Evolutionary conservation across 2,329 filamentous ascomycete genomes (phyloP), one percentile per base, ranked within the genome.

Genomic region (Aspergillus puulaauensis): DNA sequence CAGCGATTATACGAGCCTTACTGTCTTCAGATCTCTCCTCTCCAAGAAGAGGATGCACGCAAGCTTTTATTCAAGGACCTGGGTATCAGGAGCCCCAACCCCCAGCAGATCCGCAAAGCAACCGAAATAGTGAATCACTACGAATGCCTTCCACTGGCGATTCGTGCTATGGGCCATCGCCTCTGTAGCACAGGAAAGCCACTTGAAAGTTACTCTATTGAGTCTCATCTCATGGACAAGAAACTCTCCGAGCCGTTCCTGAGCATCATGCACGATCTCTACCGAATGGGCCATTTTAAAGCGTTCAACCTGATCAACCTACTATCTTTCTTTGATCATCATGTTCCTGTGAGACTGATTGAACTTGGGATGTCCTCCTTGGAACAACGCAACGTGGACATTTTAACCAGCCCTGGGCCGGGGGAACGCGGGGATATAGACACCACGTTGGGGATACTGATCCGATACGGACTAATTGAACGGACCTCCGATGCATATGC

Each of bases 331-430:
- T 85, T 88, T 54, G 83, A 84, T 43, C 84, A 86, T 56, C 80
- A 86, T 56, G 78, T 89, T 4, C 87, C 87, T 0, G 84, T 89
- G 19, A 86, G 86, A 55, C 83, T 90, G 78, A 74, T 90, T 12
- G 75, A 75, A 27, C 75, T 88, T 14, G 86, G 86, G 70, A 66
- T 64, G 39, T 65, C 64, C 17, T 68, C 67, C 6, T 66, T 79
- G 54, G 62, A 70, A 4, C 58, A 59, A 3, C 67, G 66, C 54
- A 69, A 73, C 24, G 61, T 74, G 15, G 64, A 74, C n/a, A 74
- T 78, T n/a, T 54, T 75, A 46, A 73, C 74, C 8, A 72, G 70
- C 55, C 69, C 68, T 49, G 63, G 70, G 46, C 60, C 67, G 11
- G 71, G 69, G 21, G 73, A 75, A 43, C 66, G 63, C 1, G 67